Evolutionary conservation across 345 rosid genomes (phyloP).

Genomic region (Iberis pinnata): DNA sequence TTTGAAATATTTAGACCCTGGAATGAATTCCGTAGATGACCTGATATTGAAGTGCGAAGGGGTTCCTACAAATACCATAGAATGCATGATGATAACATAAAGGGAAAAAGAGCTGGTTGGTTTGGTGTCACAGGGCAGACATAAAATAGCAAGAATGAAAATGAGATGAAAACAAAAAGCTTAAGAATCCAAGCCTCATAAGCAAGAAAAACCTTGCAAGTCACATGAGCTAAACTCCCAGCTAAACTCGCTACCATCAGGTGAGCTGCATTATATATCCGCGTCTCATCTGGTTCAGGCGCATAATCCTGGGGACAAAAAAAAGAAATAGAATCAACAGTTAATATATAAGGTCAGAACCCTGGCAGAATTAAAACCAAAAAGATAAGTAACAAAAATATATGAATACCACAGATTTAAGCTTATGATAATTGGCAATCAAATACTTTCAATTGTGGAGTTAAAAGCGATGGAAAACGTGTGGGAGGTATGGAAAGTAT

Average conservation of each 20-base stretch:
- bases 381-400: slow-evolving; percentile 3
- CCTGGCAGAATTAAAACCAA: background rate
- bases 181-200: slow-evolving; percentile 6
- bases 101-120: background rate
- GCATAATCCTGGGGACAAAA: slow-evolving; percentile 62
- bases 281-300: slow-evolving; percentile 80
- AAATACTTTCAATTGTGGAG: background rate
- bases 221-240: slow-evolving; percentile 97
- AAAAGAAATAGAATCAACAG: background rate
- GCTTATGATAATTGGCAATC: background rate
- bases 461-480: background rate
- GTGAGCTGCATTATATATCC: slow-evolving; percentile 87
- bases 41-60: slow-evolving; percentile 76
- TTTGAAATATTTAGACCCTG: slow-evolving; percentile 56
- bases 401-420: background rate
- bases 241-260: slow-evolving; percentile 99
- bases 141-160: slow-evolving; percentile 9
- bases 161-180: slow-evolving; percentile 3
- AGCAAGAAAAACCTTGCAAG: slow-evolving; percentile 76
- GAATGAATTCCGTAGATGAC: slow-evolving; percentile 67
- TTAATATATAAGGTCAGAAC: background rate
- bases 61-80: slow-evolving; percentile 63
- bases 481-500: background rate
- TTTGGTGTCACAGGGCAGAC: slow-evolving; percentile 2
- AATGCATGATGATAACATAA: background rate